Percentiles rank a stretch among this genome's conserved stretches.
These are phyloP conservation scores for Pyrus communis DNA, from an alignment of 306 rosid species.

Conservation along the genomic window DNA sequence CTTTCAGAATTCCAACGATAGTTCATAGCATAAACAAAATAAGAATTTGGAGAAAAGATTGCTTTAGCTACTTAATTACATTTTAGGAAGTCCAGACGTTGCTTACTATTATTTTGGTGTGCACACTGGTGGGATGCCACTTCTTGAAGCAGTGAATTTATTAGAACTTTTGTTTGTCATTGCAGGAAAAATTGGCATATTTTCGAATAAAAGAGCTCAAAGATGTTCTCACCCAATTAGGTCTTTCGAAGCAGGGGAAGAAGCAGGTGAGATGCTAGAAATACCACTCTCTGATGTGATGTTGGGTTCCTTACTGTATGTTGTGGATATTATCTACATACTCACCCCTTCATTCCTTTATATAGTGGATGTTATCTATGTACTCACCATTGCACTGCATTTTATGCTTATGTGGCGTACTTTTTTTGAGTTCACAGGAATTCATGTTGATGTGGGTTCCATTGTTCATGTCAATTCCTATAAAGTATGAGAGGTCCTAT, in stretches of 20 bases:
- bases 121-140: not conserved
- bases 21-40: not conserved
- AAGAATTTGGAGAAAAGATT: not conserved
- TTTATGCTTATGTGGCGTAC: not conserved
- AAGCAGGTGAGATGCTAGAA: conserved; percentile 68
- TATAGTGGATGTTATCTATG: not conserved
- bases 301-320: conserved; percentile 1
- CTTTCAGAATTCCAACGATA: not conserved
- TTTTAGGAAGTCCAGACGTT: not conserved
- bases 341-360: not conserved
- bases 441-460: not conserved
- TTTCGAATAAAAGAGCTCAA: conserved; percentile 93
- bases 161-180: not conserved
- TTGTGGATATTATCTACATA: not conserved
- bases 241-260: conserved; percentile 96
- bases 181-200: conserved; percentile 69
- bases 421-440: not conserved
- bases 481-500: not conserved
- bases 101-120: not conserved
- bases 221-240: conserved; percentile 79
- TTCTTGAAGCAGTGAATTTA: not conserved
- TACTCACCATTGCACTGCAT: not conserved
- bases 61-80: not conserved
- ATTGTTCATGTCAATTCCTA: not conserved
- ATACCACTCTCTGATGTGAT: conserved; percentile 11